Conservation (phyloP, 2,329 filamentous ascomycete genomes). For the Boeremia lycopersici region DNA sequence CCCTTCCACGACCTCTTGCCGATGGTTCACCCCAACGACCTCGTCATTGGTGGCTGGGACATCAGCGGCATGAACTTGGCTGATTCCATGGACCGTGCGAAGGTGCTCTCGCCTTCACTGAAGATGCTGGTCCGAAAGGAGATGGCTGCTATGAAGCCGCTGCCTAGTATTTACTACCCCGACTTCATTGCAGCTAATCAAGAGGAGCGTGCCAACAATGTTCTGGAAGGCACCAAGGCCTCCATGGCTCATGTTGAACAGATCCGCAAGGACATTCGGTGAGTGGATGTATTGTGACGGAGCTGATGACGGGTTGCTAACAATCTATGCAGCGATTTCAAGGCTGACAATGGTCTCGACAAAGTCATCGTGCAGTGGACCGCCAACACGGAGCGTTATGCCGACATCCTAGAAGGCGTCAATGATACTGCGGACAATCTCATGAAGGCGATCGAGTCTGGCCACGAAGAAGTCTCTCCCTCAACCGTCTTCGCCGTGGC, state of each 20-base stretch:
- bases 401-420: constrained; percentile 83
- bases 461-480: constrained; percentile 89
- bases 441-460: constrained; percentile 81
- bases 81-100: constrained; percentile 91
- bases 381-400: constrained; percentile 97
- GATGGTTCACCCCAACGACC: constrained; percentile 96
- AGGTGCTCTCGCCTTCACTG: constrained; percentile 92
- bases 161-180: constrained; percentile 97
- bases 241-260: constrained; percentile 87
- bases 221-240: constrained; percentile 82
- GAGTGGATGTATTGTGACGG: constrained; percentile 33
- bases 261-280: constrained; percentile 90
- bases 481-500: constrained; percentile 97
- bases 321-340: constrained; percentile 70
- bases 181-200: constrained; percentile 99
- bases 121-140: constrained; percentile 91
- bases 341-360: constrained; percentile 80
- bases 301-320: constrained; percentile 7
- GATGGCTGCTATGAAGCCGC: constrained; percentile 84
- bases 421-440: constrained; percentile 98
- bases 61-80: constrained; percentile 91
- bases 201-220: constrained; percentile 92
- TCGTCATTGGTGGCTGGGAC: constrained; percentile 96
- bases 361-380: constrained; percentile 99
- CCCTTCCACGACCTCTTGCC: constrained; percentile 93